phyloP scores from a whole-genome alignment of 495 filamentous ascomycete genomes.

The Bryoglossum gracile region DNA sequence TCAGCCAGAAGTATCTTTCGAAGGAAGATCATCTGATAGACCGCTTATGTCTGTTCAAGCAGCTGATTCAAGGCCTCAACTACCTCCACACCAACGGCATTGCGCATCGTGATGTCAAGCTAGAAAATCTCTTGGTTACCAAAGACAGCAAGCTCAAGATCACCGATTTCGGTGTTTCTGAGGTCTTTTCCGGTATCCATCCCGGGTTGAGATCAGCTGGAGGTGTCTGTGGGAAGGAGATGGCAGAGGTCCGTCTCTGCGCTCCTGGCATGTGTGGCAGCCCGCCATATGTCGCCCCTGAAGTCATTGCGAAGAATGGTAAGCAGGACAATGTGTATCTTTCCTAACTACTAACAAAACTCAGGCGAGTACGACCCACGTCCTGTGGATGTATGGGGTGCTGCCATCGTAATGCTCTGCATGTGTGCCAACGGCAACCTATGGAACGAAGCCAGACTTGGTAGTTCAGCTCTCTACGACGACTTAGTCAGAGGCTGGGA shows the following conservation, averaged over 20 bases:
- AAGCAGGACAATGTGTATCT: conserved; percentile 16
- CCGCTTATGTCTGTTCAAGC: conserved; percentile 72
- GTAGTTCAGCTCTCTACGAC: conserved; percentile 42
- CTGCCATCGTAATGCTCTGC: conserved; percentile 64
- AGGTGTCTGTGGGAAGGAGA: conserved; percentile 57
- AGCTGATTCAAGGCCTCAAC: conserved; percentile 70
- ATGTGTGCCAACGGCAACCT: conserved; percentile 57
- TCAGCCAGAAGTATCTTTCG: conserved; percentile 54
- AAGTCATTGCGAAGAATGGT: conserved; percentile 59
- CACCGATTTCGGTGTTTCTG: conserved; percentile 72
- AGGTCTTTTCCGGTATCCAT: conserved; percentile 68
- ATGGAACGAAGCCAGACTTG: conserved; percentile 52
- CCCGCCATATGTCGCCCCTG: conserved; percentile 70
- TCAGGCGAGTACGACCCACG: conserved; percentile 63
- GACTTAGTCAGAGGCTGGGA: conserved; percentile 56
- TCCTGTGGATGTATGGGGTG: conserved; percentile 70
- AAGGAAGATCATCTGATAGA: conserved; percentile 56
- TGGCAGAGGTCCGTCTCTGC: conserved; percentile 57
- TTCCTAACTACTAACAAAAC: conserved; percentile 3
- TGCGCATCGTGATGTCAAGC: conserved; percentile 82
- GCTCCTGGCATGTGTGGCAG: conserved; percentile 68
- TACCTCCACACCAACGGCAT: conserved; percentile 78
- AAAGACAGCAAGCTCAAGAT: conserved; percentile 68
- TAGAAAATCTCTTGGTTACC: conserved; percentile 68
- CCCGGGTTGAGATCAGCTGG: conserved; percentile 58